Evolutionary conservation across 441 rosid species (phyloP).

Genomic region (Breynia disticha): DNA sequence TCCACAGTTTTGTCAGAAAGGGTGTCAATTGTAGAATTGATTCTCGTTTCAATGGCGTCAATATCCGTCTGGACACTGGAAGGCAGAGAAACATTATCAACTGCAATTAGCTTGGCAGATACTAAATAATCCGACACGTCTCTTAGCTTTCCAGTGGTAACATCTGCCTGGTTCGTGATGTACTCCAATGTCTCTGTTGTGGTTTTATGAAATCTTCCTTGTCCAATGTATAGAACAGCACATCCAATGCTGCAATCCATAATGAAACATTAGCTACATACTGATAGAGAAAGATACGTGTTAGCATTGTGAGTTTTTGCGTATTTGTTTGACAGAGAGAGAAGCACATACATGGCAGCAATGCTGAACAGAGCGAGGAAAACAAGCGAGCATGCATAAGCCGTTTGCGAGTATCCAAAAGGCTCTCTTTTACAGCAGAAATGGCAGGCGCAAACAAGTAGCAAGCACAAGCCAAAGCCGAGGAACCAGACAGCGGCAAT

Average conservation of each 20-base stretch:
- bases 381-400: slow-evolving; percentile 60
- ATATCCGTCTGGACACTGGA: slow-evolving; percentile 65
- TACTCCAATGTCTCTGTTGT: slow-evolving; percentile 55
- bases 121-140: slow-evolving; percentile 58
- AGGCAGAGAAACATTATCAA: slow-evolving; percentile 64
- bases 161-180: slow-evolving; percentile 65
- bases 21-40: slow-evolving; percentile 43
- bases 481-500: slow-evolving; percentile 61
- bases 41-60: slow-evolving; percentile 58
- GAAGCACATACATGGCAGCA: slow-evolving; percentile 40
- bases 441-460: slow-evolving; percentile 34
- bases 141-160: slow-evolving; percentile 42
- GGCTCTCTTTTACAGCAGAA: slow-evolving; percentile 42
- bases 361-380: slow-evolving; percentile 59
- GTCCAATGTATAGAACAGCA: slow-evolving; percentile 64
- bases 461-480: slow-evolving; percentile 56
- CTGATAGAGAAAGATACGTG: neutral
- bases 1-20: slow-evolving; percentile 40
- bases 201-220: slow-evolving; percentile 54
- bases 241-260: slow-evolving; percentile 59
- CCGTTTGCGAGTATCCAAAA: slow-evolving; percentile 57
- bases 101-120: slow-evolving; percentile 56
- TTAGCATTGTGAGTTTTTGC: neutral
- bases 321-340: neutral
- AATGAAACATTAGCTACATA: slow-evolving; percentile 3